Evolutionary conservation across 2,329 filamentous ascomycete genomes (phyloP).

Genomic region (Botryotinia narcissicola): DNA sequence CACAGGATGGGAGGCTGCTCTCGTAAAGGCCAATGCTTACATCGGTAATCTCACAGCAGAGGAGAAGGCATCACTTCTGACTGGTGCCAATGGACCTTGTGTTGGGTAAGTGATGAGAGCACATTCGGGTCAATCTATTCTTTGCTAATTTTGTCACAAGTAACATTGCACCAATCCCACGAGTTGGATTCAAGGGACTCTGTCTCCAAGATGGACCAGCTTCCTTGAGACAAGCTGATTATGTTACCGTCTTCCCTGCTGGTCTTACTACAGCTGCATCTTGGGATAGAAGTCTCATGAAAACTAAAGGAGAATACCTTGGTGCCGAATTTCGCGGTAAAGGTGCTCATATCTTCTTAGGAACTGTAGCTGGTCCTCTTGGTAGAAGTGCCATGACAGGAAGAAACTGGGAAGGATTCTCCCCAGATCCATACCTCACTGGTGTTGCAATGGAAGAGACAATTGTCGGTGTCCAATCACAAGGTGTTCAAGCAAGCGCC

Average conservation of each 20-base stretch:
- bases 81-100: constrained; percentile 24
- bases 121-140: neutral
- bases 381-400: constrained; percentile 48
- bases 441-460: constrained; percentile 38
- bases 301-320: constrained; percentile 46
- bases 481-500: constrained; percentile 40
- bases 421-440: constrained; percentile 39
- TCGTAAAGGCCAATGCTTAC: constrained; percentile 62
- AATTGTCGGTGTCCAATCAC: constrained; percentile 39
- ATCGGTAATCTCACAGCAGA: constrained; percentile 73
- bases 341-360: constrained; percentile 70
- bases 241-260: constrained; percentile 67
- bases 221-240: constrained; percentile 67
- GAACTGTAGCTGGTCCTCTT: constrained; percentile 47
- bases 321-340: constrained; percentile 66
- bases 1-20: constrained; percentile 61
- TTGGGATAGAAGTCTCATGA: constrained; percentile 63
- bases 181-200: constrained; percentile 31
- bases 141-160: constrained; percentile 21
- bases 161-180: constrained; percentile 30
- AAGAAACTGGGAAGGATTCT: constrained; percentile 41
- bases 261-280: constrained; percentile 66
- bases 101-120: constrained; percentile 21
- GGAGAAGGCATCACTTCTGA: constrained; percentile 58
- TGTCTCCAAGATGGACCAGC: constrained; percentile 48